Conservation (phyloP, 768 basidiomycete species). For the Boletus pseudo-olivaceus region DNA sequence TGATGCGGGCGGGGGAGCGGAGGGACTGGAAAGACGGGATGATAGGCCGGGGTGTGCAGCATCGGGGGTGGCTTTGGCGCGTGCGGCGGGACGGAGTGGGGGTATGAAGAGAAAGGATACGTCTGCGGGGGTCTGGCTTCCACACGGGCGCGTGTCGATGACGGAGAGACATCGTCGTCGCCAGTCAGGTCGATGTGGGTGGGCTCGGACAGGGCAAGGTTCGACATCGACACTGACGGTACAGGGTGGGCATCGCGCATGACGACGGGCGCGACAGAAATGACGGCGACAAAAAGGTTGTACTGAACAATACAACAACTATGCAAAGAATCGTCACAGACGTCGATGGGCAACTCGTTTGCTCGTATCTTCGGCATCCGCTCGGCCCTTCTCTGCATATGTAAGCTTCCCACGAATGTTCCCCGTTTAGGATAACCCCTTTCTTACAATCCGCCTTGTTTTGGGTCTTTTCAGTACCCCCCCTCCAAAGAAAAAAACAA, state of each 20-base stretch:
- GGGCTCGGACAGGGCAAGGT: constrained; percentile 38
- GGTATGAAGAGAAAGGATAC: constrained; percentile 23
- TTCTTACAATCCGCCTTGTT: constrained; percentile 15
- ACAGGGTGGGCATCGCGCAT: constrained; percentile 29
- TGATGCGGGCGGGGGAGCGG: constrained; percentile 25
- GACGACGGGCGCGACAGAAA: constrained; percentile 6
- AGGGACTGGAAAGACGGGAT: constrained; percentile 51
- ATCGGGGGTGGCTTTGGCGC: constrained; percentile 25
- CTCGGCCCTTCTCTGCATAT: constrained; percentile 20
- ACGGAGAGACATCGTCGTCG: constrained; percentile 55
- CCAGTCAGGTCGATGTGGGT: constrained; percentile 68
- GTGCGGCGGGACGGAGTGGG: constrained; percentile 22
- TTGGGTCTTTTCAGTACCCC: not conserved
- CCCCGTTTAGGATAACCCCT: constrained; percentile 18
- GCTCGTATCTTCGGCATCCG: constrained; percentile 27
- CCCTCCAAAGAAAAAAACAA: not conserved
- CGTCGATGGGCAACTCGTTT: constrained; percentile 14
- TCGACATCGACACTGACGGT: constrained; percentile 35
- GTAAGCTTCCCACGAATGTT: constrained; percentile 25
- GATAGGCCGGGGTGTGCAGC: constrained; percentile 35
- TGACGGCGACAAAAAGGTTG: not conserved
- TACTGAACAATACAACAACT: not conserved
- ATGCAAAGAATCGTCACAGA: constrained; percentile 18
- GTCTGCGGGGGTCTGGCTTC: constrained; percentile 38
- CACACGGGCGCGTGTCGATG: constrained; percentile 30